Percentiles rank a stretch among this genome's conserved stretches.
Conservation (phyloP, 2,329 filamentous ascomycete species). For the Biscogniauxia marginata region DNA sequence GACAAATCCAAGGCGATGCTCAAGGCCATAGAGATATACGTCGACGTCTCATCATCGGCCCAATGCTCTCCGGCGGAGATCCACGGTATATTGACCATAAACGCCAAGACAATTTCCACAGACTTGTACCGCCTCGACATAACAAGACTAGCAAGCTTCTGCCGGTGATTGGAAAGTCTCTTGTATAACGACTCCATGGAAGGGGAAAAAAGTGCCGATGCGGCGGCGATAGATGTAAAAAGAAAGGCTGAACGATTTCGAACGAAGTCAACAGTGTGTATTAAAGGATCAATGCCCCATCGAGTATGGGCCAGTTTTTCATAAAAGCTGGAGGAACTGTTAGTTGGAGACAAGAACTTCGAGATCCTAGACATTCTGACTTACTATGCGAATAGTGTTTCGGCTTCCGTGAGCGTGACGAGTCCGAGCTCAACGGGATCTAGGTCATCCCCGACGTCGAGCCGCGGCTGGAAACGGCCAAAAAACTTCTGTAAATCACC, state of each 20-base stretch:
- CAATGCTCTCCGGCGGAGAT: slow-evolving; percentile 67
- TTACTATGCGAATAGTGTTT: slow-evolving; percentile 64
- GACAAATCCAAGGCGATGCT: slow-evolving; percentile 69
- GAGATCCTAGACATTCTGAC: slow-evolving; percentile 24
- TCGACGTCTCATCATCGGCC: slow-evolving; percentile 71
- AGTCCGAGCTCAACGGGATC: slow-evolving; percentile 70
- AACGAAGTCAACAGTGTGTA: slow-evolving; percentile 66
- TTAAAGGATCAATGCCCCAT: slow-evolving; percentile 68
- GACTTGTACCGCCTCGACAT: slow-evolving; percentile 63
- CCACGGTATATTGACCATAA: slow-evolving; percentile 76
- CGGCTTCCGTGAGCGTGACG: slow-evolving; percentile 64
- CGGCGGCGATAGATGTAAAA: slow-evolving; percentile 68
- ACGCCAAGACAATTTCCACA: slow-evolving; percentile 71
- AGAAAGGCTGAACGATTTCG: slow-evolving; percentile 67
- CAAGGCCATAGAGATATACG: slow-evolving; percentile 67
- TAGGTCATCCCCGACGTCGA: slow-evolving; percentile 62
- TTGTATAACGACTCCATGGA: slow-evolving; percentile 63
- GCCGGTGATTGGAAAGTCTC: slow-evolving; percentile 63
- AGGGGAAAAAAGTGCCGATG: slow-evolving; percentile 66
- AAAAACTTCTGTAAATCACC: slow-evolving; percentile 64
- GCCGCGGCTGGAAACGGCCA: slow-evolving; percentile 58
- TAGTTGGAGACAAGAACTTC: not conserved
- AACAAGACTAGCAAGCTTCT: slow-evolving; percentile 60
- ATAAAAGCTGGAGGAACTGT: slow-evolving; percentile 54
- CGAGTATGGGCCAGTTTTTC: slow-evolving; percentile 69